These are phyloP conservation scores for Lithospermum erythrorhizon DNA, from an alignment of 257 asterid species.

Conservation along the genomic window DNA sequence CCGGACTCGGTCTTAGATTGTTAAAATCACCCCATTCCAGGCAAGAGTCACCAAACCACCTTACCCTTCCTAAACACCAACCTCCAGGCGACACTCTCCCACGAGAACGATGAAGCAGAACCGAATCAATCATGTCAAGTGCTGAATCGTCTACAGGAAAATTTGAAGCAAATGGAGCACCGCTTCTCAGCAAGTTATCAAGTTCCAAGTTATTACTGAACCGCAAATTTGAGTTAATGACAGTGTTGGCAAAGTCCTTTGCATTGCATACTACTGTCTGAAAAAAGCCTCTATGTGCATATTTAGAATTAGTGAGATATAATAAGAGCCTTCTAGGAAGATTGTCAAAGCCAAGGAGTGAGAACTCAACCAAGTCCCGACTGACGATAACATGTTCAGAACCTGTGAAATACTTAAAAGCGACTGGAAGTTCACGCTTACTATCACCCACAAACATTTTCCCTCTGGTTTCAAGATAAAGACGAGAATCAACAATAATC, in stretches of 20 bases:
- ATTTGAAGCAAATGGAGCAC: slow-evolving; percentile 28
- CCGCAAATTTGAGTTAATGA: slow-evolving; percentile 33
- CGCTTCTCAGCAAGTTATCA: slow-evolving; percentile 12
- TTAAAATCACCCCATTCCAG: slow-evolving; percentile 24
- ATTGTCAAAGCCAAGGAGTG: slow-evolving; percentile 32
- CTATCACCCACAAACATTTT: slow-evolving; percentile 29
- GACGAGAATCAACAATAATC: slow-evolving; percentile 33
- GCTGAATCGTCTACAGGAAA: slow-evolving; percentile 15
- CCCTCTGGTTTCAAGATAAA: slow-evolving; percentile 30
- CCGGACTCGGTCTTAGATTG: slow-evolving; percentile 27
- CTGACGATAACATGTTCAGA: slow-evolving; percentile 33
- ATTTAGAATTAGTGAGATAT: slow-evolving; percentile 29
- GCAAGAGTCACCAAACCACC: slow-evolving; percentile 26
- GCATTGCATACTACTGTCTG: slow-evolving; percentile 33
- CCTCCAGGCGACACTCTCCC: slow-evolving; percentile 29
- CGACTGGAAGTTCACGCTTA: slow-evolving; percentile 21
- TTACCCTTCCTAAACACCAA: slow-evolving; percentile 32
- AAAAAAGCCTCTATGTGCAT: slow-evolving; percentile 29
- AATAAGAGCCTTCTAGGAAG: slow-evolving; percentile 30
- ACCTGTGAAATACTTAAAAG: slow-evolving; percentile 24
- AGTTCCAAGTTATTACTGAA: slow-evolving; percentile 2
- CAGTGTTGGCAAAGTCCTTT: slow-evolving; percentile 15
- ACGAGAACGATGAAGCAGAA: slow-evolving; percentile 17
- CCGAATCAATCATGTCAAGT: slow-evolving; percentile 27
- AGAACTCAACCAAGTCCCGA: slow-evolving; percentile 23